phyloP scores from a whole-genome alignment of 2,329 filamentous ascomycete genomes.

The Apiospora kogelbergensis region DNA sequence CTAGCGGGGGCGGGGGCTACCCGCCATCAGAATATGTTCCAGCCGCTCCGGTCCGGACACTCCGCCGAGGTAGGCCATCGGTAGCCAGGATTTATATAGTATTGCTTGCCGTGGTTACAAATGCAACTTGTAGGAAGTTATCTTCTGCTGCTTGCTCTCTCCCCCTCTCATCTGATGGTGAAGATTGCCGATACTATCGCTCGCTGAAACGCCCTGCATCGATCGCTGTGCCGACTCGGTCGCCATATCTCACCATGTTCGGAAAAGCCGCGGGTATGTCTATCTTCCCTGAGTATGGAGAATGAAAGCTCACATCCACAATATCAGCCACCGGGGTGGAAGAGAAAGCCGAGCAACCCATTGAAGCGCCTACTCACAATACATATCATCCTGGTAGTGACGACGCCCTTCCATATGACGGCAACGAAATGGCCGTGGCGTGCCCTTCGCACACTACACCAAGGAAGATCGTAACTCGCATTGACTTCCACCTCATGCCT shows the following conservation, averaged over 20 bases:
- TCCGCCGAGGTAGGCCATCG: not conserved
- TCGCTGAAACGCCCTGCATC: not conserved
- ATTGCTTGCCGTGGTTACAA: not conserved
- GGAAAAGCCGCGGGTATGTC: constrained; percentile 10
- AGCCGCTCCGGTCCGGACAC: not conserved
- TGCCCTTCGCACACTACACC: constrained; percentile 61
- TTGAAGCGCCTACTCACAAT: constrained; percentile 22
- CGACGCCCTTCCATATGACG: constrained; percentile 15
- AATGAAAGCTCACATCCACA: not conserved
- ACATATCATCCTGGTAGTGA: constrained; percentile 27
- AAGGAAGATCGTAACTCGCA: constrained; percentile 64
- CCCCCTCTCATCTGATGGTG: not conserved
- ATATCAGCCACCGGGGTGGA: constrained; percentile 18
- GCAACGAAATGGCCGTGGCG: constrained; percentile 20
- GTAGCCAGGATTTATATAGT: not conserved
- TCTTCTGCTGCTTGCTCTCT: not conserved
- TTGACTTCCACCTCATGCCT: constrained; percentile 71
- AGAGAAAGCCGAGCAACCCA: constrained; percentile 25
- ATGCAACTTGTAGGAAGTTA: not conserved
- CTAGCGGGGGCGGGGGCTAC: not conserved
- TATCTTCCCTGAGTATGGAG: not conserved
- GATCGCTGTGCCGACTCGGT: too few species aligned
- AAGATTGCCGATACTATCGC: not conserved
- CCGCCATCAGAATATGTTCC: not conserved
- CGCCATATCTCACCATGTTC: constrained; percentile 3